Conservation (phyloP, 352 stramenopile species). For the Globisporangium mamillatum region DNA sequence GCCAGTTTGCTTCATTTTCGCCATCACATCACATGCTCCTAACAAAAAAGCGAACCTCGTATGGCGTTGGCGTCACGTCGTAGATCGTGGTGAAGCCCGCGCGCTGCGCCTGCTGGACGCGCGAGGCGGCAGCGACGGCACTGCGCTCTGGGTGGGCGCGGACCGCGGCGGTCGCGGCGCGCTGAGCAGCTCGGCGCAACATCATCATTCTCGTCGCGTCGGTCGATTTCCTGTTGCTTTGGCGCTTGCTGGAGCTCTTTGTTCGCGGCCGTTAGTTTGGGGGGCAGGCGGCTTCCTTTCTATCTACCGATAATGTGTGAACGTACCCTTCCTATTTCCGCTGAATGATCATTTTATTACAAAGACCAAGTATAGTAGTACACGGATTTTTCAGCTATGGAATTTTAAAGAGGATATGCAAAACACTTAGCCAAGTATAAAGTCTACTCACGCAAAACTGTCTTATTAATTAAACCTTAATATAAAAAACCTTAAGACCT, state of each 20-base stretch:
- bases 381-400: not conserved
- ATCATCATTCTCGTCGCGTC: constrained; percentile 14
- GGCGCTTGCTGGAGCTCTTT: constrained; percentile 16
- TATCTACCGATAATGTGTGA: not conserved
- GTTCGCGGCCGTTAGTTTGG: constrained; percentile 15
- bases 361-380: not conserved
- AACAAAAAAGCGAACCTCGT: constrained; percentile 35
- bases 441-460: not conserved
- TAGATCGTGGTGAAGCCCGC: constrained; percentile 68
- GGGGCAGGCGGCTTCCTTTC: not conserved
- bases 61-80: constrained; percentile 51
- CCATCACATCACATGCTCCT: not conserved
- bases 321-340: not conserved
- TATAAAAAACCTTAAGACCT: not conserved
- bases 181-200: constrained; percentile 23
- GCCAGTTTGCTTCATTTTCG: not conserved
- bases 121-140: constrained; percentile 8
- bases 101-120: constrained; percentile 32
- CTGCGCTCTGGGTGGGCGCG: constrained; percentile 11
- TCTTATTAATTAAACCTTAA: not conserved
- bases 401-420: not conserved
- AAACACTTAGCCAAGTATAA: not conserved
- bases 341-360: not conserved
- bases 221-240: not conserved
- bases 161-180: constrained; percentile 20